Conservation (phyloP, 2,329 filamentous ascomycete species). For the Pyrenochaeta sp. region DNA sequence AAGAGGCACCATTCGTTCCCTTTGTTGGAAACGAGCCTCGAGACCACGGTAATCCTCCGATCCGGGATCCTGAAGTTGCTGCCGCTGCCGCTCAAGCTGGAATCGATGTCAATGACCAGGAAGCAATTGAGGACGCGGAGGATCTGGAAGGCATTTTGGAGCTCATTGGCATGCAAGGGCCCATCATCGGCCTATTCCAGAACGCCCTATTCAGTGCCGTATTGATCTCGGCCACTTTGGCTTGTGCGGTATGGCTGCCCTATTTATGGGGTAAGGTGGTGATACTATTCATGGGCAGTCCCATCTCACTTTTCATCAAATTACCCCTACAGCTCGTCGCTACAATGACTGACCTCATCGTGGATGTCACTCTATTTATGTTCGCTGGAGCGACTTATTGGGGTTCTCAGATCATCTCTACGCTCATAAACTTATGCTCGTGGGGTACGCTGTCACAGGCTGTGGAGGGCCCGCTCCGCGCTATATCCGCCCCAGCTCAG, state of each 20-base stretch:
- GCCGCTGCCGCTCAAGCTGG: conserved; percentile 72
- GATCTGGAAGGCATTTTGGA: conserved; percentile 97
- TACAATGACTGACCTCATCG: conserved; percentile 76
- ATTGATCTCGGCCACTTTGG: conserved; percentile 83
- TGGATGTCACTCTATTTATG: conserved; percentile 76
- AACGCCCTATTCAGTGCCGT: conserved; percentile 95
- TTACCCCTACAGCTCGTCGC: conserved; percentile 78
- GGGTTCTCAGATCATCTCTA: conserved; percentile 39
- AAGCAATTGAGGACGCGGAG: conserved; percentile 82
- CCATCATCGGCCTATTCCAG: conserved; percentile 86
- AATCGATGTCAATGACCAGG: conserved; percentile 72
- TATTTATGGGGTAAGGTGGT: conserved; percentile 91
- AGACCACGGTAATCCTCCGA: conserved; percentile 34
- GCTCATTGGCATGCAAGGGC: conserved; percentile 94
- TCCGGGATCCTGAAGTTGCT: conserved; percentile 65
- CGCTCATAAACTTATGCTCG: conserved; percentile 29
- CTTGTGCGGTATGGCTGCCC: conserved; percentile 85
- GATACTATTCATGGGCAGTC: conserved; percentile 80
- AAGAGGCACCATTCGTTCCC: conserved; percentile 69
- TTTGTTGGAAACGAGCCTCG: conserved; percentile 53
- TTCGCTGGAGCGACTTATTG: conserved; percentile 62
- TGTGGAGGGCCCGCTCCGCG: conserved; percentile 26
- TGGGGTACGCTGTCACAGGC: conserved; percentile 26
- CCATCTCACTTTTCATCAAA: conserved; percentile 70
- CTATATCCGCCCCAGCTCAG: conserved; percentile 40